These are phyloP conservation scores for Nemania abortiva DNA, from an alignment of 2,329 filamentous ascomycete genomes.

Conservation along the genomic window DNA sequence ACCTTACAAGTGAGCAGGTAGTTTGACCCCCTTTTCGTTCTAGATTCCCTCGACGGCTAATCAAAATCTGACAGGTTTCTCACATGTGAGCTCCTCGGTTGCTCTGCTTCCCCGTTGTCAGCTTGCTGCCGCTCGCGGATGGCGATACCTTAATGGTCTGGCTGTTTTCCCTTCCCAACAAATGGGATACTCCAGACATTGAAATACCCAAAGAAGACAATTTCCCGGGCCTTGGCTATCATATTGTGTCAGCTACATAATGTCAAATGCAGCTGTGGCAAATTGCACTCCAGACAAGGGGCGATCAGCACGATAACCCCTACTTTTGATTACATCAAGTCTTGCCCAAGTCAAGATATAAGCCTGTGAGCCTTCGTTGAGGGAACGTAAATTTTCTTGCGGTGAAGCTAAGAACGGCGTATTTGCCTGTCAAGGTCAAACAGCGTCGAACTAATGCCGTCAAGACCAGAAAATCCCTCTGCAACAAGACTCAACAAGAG, in stretches of 20 bases:
- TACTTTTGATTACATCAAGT: not conserved
- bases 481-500: not conserved
- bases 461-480: slow-evolving; percentile 1
- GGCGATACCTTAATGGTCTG: not conserved
- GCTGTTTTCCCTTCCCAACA: not conserved
- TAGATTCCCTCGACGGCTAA: slow-evolving; percentile 12
- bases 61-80: slow-evolving; percentile 15
- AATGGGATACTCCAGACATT: not conserved
- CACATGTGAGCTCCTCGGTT: not conserved
- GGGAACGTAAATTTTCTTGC: not conserved
- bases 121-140: not conserved
- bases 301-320: not conserved
- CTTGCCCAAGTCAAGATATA: not conserved
- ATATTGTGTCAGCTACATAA: slow-evolving; percentile 2
- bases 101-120: not conserved
- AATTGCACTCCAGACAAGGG: not conserved
- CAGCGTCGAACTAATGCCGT: slow-evolving; percentile 6
- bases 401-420: not conserved
- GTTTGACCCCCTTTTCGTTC: not conserved
- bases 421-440: not conserved
- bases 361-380: not conserved
- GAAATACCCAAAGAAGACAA: not conserved
- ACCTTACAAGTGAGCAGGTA: not conserved
- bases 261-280: not conserved
- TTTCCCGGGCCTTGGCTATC: not conserved